These are phyloP conservation scores for Mycena belliarum DNA, from an alignment of 768 basidiomycete species.

Conservation along the genomic window DNA sequence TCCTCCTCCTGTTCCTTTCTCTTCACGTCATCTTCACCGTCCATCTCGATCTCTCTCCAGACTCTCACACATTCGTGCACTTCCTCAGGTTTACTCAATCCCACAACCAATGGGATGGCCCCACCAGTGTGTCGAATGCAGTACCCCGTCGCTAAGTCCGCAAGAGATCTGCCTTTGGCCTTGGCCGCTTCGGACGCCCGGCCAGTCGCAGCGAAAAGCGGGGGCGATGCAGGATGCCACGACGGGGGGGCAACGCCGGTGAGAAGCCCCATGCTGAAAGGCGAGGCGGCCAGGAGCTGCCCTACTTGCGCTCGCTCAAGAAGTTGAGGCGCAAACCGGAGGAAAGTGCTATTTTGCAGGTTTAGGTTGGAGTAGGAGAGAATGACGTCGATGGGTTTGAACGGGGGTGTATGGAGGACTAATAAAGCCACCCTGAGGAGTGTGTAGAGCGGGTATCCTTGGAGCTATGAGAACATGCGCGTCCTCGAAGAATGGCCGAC, in stretches of 20 bases:
- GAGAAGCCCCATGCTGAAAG: conserved; percentile 83
- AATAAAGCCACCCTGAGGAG: conserved; percentile 82
- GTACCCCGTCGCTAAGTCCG: conserved; percentile 74
- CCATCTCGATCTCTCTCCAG: conserved; percentile 62
- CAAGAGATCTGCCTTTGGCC: conserved; percentile 49
- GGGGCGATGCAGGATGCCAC: conserved; percentile 79
- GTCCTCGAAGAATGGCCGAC: background rate
- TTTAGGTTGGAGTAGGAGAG: conserved; percentile 82
- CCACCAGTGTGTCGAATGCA: conserved; percentile 51
- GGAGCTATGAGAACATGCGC: background rate
- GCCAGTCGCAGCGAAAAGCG: conserved; percentile 43
- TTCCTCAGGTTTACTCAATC: conserved; percentile 68
- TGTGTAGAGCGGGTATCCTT: conserved; percentile 81
- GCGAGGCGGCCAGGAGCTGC: conserved; percentile 78
- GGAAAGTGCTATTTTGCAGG: conserved; percentile 68
- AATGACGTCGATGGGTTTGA: conserved; percentile 73
- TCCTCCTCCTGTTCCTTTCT: conserved; percentile 46
- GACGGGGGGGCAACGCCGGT: conserved; percentile 49
- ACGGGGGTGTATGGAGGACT: conserved; percentile 64
- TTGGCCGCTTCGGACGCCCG: conserved; percentile 34
- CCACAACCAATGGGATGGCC: conserved; percentile 66
- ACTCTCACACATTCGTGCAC: conserved; percentile 73
- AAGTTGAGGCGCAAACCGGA: conserved; percentile 57
- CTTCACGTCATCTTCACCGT: conserved; percentile 27
- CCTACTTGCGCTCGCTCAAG: conserved; percentile 61